Evolutionary conservation across 2,329 filamentous ascomycete species (phyloP).

Genomic region (Anthostomella pinea): DNA sequence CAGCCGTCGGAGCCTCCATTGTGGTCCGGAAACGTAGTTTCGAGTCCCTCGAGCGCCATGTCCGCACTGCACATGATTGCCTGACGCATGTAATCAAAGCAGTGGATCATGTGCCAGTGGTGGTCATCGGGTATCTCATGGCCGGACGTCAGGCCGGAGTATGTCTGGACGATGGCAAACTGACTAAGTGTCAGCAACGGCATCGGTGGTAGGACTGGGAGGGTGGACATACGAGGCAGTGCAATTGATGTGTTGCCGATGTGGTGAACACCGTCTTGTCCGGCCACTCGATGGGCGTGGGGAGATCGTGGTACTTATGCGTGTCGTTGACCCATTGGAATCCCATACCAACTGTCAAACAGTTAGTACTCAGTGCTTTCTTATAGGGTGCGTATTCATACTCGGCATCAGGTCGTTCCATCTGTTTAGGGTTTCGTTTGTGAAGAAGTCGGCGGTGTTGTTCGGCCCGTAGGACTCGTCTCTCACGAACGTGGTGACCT

Average conservation of each 20-base stretch:
- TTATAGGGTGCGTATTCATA: conserved; percentile 16
- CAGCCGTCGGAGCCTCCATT: conserved; percentile 45
- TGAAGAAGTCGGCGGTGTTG: conserved; percentile 38
- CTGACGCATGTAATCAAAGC: conserved; percentile 47
- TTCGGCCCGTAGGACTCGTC: conserved; percentile 39
- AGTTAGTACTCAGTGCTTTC: conserved; percentile 8
- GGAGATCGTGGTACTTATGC: conserved; percentile 29
- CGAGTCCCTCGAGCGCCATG: conserved; percentile 43
- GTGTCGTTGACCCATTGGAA: conserved; percentile 34
- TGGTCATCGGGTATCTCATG: conserved; percentile 41
- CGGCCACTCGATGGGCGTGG: conserved; percentile 29
- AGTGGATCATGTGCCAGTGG: conserved; percentile 48
- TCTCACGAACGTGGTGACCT: conserved; percentile 37
- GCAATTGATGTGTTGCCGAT: conserved; percentile 40
- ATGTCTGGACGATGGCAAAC: conserved; percentile 43
- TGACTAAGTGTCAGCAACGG: not conserved
- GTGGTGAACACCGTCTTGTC: conserved; percentile 39
- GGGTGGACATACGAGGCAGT: conserved; percentile 34
- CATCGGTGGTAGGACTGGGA: not conserved
- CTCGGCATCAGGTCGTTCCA: conserved; percentile 42
- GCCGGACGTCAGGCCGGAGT: conserved; percentile 39
- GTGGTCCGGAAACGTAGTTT: conserved; percentile 46
- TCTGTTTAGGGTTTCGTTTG: conserved; percentile 32
- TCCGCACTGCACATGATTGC: conserved; percentile 46
- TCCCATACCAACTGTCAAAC: conserved; percentile 31